phyloP scores from a whole-genome alignment of 331 rosid species.

The Acacia concinna region DNA sequence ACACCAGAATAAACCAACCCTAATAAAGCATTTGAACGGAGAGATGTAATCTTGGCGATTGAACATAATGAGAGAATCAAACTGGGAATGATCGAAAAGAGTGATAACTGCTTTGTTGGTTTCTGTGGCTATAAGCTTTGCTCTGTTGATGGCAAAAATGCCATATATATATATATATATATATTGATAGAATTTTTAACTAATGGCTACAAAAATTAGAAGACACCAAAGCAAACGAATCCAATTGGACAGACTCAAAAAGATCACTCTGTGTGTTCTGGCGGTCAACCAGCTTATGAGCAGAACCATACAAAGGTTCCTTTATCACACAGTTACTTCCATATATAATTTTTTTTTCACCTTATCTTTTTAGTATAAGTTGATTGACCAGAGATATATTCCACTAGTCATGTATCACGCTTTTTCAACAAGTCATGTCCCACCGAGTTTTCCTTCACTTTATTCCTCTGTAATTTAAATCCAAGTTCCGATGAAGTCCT shows the following conservation, averaged over 20 bases:
- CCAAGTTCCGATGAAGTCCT: background rate
- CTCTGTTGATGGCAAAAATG: background rate
- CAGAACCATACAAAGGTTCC: conserved; percentile 2
- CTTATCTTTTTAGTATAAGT: background rate
- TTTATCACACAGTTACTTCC: background rate
- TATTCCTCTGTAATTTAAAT: conserved; percentile 21
- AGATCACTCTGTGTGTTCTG: conserved; percentile 11
- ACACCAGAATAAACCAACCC: background rate
- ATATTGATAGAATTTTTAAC: background rate
- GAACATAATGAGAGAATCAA: conserved; percentile 7
- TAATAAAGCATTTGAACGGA: conserved; percentile 2
- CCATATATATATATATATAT: too few species aligned
- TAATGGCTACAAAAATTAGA: conserved; percentile 22
- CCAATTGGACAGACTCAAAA: conserved; percentile 24
- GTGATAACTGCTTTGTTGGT: conserved; percentile 1
- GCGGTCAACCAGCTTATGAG: conserved; percentile 8
- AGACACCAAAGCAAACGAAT: conserved; percentile 29
- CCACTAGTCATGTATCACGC: background rate
- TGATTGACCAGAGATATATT: background rate
- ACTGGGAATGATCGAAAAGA: background rate
- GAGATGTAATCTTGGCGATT: background rate
- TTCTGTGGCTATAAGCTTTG: background rate
- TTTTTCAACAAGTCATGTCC: background rate
- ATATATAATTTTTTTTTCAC: background rate
- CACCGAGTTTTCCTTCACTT: conserved; percentile 11